Conservation (phyloP, 208 protist species). For the Herpetomonas tarakana region DNA sequence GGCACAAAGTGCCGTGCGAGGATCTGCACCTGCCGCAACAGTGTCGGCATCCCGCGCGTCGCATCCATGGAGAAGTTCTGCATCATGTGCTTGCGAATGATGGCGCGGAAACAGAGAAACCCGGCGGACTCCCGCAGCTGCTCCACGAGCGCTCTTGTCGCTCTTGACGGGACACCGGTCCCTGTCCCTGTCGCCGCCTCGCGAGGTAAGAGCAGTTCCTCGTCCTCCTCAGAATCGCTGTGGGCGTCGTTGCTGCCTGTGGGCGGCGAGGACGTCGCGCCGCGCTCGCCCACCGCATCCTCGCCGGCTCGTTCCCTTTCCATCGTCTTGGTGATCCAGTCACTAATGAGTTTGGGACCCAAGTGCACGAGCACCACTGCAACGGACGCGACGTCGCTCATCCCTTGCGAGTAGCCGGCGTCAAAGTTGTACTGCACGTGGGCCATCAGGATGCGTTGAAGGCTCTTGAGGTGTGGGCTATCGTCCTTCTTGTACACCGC, state of each 20-base stretch:
- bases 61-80: constrained; percentile 59
- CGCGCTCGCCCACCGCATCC: not conserved
- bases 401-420: constrained; percentile 89
- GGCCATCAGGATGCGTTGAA: constrained; percentile 77
- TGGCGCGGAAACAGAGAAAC: constrained; percentile 45
- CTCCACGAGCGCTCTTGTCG: not conserved
- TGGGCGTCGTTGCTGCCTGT: not conserved
- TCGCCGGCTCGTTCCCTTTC: constrained; percentile 32
- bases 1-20: constrained; percentile 61
- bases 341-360: not conserved
- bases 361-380: constrained; percentile 31
- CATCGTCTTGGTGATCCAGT: not conserved
- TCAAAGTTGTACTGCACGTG: constrained; percentile 91
- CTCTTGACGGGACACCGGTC: not conserved
- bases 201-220: not conserved
- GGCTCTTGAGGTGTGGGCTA: constrained; percentile 33
- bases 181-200: too few species aligned
- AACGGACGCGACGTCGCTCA: constrained; percentile 83
- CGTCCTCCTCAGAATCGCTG: not conserved
- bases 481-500: constrained; percentile 41
- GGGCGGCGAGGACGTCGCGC: not conserved
- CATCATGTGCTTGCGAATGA: constrained; percentile 46
- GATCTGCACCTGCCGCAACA: constrained; percentile 36
- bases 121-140: constrained; percentile 8
- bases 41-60: constrained; percentile 36